Evolutionary conservation across 1,139 yeast genomes (phyloP).

Genomic region (Suhomyces chickasaworum): DNA sequence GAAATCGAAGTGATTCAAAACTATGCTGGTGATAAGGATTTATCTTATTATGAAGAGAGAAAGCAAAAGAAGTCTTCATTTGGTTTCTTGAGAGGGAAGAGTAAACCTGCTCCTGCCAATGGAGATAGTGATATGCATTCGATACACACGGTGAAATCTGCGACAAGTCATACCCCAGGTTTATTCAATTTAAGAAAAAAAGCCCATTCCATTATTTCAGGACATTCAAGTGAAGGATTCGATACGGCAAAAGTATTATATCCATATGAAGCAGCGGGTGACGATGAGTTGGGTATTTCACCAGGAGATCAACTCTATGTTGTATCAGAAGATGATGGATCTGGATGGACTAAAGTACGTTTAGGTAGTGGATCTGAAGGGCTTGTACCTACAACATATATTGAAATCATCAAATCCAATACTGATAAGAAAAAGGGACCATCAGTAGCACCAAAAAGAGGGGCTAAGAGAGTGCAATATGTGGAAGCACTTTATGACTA

Average conservation of each 20-base stretch:
- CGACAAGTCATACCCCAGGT: constrained; percentile 32
- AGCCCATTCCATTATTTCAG: constrained; percentile 28
- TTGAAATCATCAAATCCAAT: constrained; percentile 43
- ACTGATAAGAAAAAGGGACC: constrained; percentile 62
- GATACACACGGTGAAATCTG: constrained; percentile 37
- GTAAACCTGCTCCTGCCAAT: constrained; percentile 15
- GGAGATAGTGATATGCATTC: constrained; percentile 30
- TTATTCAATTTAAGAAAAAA: constrained; percentile 42
- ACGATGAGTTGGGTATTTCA: constrained; percentile 67
- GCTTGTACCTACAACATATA: constrained; percentile 82
- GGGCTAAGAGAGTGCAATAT: constrained; percentile 65
- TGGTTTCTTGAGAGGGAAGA: constrained; percentile 48
- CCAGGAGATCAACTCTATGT: constrained; percentile 66
- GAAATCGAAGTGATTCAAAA: constrained; percentile 88
- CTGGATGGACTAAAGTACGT: constrained; percentile 83
- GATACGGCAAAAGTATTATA: constrained; percentile 58
- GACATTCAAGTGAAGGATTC: constrained; percentile 19
- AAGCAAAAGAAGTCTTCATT: constrained; percentile 54
- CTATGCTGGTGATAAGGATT: constrained; percentile 76
- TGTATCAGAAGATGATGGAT: constrained; percentile 75
- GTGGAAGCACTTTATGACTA: constrained; percentile 81
- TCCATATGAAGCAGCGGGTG: constrained; percentile 68
- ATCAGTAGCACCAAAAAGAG: constrained; percentile 80
- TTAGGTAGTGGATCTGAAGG: constrained; percentile 55
- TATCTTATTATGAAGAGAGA: constrained; percentile 50